phyloP scores from a whole-genome alignment of 768 basidiomycete genomes.

The Mrakia hoshinonis region DNA sequence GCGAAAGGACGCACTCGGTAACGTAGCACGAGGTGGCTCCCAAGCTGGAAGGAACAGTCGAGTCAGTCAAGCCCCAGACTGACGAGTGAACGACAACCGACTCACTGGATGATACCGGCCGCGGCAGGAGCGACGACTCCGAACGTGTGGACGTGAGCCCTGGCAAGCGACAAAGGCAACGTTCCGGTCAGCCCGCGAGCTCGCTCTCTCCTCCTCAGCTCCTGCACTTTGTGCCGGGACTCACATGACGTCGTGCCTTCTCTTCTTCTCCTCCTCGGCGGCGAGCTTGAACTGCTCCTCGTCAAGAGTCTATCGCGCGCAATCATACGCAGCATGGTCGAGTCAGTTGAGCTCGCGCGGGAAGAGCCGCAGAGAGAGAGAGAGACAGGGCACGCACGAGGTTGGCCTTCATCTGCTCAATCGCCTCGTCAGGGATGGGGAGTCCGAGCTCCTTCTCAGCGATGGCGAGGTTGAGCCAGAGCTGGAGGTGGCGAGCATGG shows the following conservation, averaged over 20 bases:
- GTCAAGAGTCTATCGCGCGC: conserved; percentile 56
- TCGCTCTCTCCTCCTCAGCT: not conserved
- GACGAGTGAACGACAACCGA: conserved; percentile 16
- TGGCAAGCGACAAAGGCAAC: not conserved
- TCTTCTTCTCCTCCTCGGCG: conserved; percentile 89
- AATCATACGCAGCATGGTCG: no score
- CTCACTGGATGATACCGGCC: conserved; percentile 89
- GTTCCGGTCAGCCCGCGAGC: not conserved
- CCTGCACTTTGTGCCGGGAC: not conserved
- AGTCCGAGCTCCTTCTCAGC: conserved; percentile 94
- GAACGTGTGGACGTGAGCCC: conserved; percentile 94
- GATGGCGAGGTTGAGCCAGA: conserved; percentile 93
- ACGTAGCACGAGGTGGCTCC: conserved; percentile 99
- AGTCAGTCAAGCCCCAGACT: not conserved
- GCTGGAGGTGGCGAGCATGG: conserved; percentile 31
- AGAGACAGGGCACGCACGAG: conserved; percentile 50
- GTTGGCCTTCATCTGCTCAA: conserved; percentile 89
- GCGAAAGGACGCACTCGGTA: conserved; percentile 63
- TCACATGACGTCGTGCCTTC: conserved; percentile 92
- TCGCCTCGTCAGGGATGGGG: conserved; percentile 77
- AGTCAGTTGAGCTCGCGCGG: not conserved
- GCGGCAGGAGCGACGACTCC: conserved; percentile 86
- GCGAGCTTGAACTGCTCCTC: conserved; percentile 84
- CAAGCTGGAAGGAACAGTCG: conserved; percentile 47
- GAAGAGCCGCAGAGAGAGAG: not conserved